Percentiles rank a stretch among this genome's conserved stretches.
phyloP scores from a whole-genome alignment of 805 yeast genomes.

The Blastobotrys mokoenaii region DNA sequence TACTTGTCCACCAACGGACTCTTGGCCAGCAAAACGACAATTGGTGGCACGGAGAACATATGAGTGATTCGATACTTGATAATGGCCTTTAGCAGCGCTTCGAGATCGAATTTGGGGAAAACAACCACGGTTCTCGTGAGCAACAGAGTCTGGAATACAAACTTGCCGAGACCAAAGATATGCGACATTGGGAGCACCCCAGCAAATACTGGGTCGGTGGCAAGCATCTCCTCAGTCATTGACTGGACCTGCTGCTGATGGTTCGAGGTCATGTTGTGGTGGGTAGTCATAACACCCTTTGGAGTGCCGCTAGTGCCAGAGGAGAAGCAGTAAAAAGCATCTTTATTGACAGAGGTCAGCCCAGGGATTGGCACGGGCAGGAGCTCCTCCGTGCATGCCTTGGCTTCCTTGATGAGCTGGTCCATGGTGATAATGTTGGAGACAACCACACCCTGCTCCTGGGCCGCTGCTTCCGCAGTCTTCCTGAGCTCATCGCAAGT shows the following conservation, averaged over 20 bases:
- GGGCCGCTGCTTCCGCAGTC: constrained; percentile 1
- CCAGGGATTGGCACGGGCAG: constrained; percentile 1
- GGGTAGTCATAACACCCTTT: constrained; percentile 62
- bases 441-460: not conserved
- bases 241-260: constrained; percentile 13
- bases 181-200: constrained; percentile 17
- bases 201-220: constrained; percentile 4
- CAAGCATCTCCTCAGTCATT: not conserved
- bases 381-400: not conserved
- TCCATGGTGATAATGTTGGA: not conserved
- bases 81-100: constrained; percentile 21
- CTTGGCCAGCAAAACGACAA: constrained; percentile 38
- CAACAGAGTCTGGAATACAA: constrained; percentile 39
- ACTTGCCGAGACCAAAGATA: constrained; percentile 63
- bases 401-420: not conserved
- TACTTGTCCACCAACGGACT: constrained; percentile 36
- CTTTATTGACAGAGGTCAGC: constrained; percentile 4
- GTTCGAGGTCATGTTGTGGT: constrained; percentile 38
- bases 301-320: constrained; percentile 45
- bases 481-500: not conserved
- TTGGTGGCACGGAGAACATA: constrained; percentile 36
- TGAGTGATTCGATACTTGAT: constrained; percentile 29
- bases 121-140: constrained; percentile 28
- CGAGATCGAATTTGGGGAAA: constrained; percentile 29
- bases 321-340: constrained; percentile 24